A percentile compares a stretch with the other conserved stretches of the same genome.
Evolutionary conservation across 2,329 filamentous ascomycete genomes (phyloP).

Genomic region (Aspergillus tamarii): DNA sequence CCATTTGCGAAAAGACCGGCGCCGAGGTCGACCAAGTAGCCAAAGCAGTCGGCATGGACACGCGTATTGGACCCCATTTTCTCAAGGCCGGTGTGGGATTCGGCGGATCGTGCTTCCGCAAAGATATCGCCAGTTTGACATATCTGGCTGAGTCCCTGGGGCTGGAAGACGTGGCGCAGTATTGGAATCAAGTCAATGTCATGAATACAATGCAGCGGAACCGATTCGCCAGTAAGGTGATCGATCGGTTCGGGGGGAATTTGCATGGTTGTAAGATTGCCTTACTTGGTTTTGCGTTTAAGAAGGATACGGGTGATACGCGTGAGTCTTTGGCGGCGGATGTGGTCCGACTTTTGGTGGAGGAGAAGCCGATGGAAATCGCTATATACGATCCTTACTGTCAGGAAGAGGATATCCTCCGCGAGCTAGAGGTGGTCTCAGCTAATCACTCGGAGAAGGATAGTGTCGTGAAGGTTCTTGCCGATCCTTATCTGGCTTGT

Average conservation of each 20-base stretch:
- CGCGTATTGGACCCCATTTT: conserved; percentile 72
- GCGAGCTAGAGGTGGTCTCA: conserved; percentile 35
- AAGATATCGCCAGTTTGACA: conserved; percentile 73
- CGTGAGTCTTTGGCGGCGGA: conserved; percentile 71
- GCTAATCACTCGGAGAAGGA: too few species aligned
- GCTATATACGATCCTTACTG: conserved; percentile 68
- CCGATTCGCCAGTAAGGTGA: conserved; percentile 68
- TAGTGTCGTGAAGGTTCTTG: conserved; percentile 41
- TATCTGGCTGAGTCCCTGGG: conserved; percentile 73
- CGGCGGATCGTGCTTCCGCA: conserved; percentile 80
- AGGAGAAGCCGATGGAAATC: conserved; percentile 66
- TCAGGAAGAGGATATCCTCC: conserved; percentile 41
- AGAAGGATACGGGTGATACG: conserved; percentile 77
- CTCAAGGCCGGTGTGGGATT: conserved; percentile 77
- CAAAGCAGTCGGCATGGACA: conserved; percentile 68
- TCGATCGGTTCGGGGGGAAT: conserved; percentile 69
- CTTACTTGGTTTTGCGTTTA: conserved; percentile 76
- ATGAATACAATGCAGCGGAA: conserved; percentile 77
- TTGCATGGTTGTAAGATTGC: conserved; percentile 71
- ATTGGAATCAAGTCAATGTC: conserved; percentile 73
- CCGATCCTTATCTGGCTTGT: conserved; percentile 51
- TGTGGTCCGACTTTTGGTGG: conserved; percentile 66
- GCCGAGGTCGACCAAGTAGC: conserved; percentile 76
- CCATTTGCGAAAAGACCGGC: conserved; percentile 75
- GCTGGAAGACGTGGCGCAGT: conserved; percentile 71